Percentiles rank a stretch among this genome's conserved stretches.
Conservation (phyloP, 805 yeast species). For the Zygoascus ofunaensis region DNA sequence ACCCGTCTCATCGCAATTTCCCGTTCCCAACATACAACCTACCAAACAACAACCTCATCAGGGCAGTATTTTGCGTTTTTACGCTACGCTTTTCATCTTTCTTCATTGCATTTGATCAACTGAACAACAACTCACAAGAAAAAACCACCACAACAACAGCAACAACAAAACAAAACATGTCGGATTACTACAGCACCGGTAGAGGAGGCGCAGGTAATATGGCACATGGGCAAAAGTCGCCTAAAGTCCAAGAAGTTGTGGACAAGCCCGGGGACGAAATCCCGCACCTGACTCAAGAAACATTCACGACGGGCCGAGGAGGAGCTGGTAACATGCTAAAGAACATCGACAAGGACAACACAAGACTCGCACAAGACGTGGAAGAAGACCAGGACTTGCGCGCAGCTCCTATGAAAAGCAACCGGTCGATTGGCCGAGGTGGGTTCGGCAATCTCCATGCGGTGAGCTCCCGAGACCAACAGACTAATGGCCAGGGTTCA, state of each 20-base stretch:
- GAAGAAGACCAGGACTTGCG: slow-evolving; percentile 35
- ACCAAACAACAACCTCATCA: too few relatives aligned
- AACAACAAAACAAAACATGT: background rate
- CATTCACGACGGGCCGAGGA: slow-evolving; percentile 67
- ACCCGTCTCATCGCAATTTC: too few relatives aligned
- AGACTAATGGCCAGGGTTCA: slow-evolving; percentile 27
- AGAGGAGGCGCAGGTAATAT: slow-evolving; percentile 76
- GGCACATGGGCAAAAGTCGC: slow-evolving; percentile 28
- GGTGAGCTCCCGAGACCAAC: slow-evolving; percentile 16
- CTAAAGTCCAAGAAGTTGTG: slow-evolving; percentile 40
- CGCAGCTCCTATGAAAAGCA: slow-evolving; percentile 35
- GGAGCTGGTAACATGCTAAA: slow-evolving; percentile 69
- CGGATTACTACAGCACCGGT: slow-evolving; percentile 45
- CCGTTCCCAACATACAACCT: too few relatives aligned
- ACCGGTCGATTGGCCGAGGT: slow-evolving; percentile 47
- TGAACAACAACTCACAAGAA: too few relatives aligned
- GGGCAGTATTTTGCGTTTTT: too few relatives aligned
- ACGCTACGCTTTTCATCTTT: too few relatives aligned
- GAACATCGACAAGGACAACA: slow-evolving; percentile 45
- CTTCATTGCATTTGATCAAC: too few relatives aligned
- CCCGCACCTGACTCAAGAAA: slow-evolving; percentile 44
- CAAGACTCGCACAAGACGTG: slow-evolving; percentile 61
- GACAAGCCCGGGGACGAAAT: slow-evolving; percentile 53
- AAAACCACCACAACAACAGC: too few relatives aligned
- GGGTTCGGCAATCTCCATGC: slow-evolving; percentile 54